A percentile compares a stretch with the other conserved stretches of the same genome.
Evolutionary conservation across 2,329 filamentous ascomycete genomes (phyloP).

Genomic region (Cladophialophora exuberans): DNA sequence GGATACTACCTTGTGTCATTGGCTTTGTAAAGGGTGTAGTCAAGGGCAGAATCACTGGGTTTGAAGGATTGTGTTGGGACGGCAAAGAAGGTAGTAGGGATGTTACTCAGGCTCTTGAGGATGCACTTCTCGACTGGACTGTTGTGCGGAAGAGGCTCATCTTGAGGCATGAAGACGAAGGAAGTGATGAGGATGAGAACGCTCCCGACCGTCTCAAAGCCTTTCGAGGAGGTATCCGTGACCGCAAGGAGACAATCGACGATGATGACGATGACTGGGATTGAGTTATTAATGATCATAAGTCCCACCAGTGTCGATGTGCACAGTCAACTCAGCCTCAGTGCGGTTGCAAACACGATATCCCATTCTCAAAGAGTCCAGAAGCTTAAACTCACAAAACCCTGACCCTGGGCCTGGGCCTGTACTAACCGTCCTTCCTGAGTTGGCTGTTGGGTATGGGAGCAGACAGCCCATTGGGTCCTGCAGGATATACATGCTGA

Average conservation of each 20-base stretch:
- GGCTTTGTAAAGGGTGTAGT: conserved; percentile 52
- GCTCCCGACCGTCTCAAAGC: conserved; percentile 29
- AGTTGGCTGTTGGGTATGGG: no score
- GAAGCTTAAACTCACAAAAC: no score
- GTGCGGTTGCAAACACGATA: no score
- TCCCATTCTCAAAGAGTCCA: no score
- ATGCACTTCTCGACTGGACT: conserved; percentile 43
- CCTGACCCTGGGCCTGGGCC: no score
- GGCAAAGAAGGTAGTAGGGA: conserved; percentile 43
- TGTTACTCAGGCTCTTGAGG: conserved; percentile 49
- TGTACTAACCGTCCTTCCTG: no score
- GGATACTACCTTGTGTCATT: conserved; percentile 53
- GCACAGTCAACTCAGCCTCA: no score
- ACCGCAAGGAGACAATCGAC: conserved; percentile 35
- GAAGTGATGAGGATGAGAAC: conserved; percentile 33
- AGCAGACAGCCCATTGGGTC: no score
- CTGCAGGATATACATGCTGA: no score
- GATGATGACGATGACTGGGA: conserved; percentile 53
- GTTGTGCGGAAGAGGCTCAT: conserved; percentile 44
- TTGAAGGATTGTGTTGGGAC: conserved; percentile 48
- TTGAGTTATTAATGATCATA: conserved; percentile 36
- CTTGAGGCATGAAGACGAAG: conserved; percentile 34
- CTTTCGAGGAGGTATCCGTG: conserved; percentile 38
- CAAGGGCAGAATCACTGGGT: conserved; percentile 50
- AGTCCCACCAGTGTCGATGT: no score